These are phyloP conservation scores for Cladophialophora carrionii DNA, from an alignment of 2,329 filamentous ascomycete species.

Conservation along the genomic window DNA sequence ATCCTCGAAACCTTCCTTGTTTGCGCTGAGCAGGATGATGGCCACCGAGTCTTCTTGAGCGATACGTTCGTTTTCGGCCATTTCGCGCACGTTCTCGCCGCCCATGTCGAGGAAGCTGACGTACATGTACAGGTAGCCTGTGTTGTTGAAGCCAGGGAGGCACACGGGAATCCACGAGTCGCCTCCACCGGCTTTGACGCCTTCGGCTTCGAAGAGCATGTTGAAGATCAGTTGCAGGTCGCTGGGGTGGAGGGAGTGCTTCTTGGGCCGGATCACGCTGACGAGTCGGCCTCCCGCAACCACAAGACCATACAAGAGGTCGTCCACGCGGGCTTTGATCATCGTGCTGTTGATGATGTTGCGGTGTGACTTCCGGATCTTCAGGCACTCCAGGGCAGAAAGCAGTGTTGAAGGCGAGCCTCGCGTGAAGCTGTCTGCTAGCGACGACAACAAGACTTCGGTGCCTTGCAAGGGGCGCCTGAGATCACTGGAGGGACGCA, in stretches of 20 bases:
- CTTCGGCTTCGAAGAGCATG: slow-evolving; percentile 96
- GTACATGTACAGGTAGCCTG: slow-evolving; percentile 97
- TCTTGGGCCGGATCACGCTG: slow-evolving; percentile 89
- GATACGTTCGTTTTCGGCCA: slow-evolving; percentile 46
- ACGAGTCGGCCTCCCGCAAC: slow-evolving; percentile 91
- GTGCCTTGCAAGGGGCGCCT: slow-evolving; percentile 88
- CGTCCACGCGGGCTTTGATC: slow-evolving; percentile 73
- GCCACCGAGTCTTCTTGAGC: slow-evolving; percentile 73
- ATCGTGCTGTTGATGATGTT: slow-evolving; percentile 84
- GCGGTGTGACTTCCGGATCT: slow-evolving; percentile 83
- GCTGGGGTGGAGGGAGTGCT: slow-evolving; percentile 92
- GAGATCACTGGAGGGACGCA: slow-evolving; percentile 91
- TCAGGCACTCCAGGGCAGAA: slow-evolving; percentile 90
- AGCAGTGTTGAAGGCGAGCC: slow-evolving; percentile 88
- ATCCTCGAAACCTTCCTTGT: slow-evolving; percentile 92
- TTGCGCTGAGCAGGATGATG: slow-evolving; percentile 85
- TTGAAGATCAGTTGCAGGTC: slow-evolving; percentile 98
- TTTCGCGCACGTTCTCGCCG: slow-evolving; percentile 50
- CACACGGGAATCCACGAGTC: slow-evolving; percentile 98
- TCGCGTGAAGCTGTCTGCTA: slow-evolving; percentile 91
- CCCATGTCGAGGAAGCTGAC: slow-evolving; percentile 85
- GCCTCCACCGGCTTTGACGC: slow-evolving; percentile 86
- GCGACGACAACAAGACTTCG: slow-evolving; percentile 83
- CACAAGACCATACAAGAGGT: slow-evolving; percentile 87
- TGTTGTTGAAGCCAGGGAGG: slow-evolving; percentile 94